phyloP scores from a whole-genome alignment of 495 filamentous ascomycete genomes.

The Neurospora cerealis region DNA sequence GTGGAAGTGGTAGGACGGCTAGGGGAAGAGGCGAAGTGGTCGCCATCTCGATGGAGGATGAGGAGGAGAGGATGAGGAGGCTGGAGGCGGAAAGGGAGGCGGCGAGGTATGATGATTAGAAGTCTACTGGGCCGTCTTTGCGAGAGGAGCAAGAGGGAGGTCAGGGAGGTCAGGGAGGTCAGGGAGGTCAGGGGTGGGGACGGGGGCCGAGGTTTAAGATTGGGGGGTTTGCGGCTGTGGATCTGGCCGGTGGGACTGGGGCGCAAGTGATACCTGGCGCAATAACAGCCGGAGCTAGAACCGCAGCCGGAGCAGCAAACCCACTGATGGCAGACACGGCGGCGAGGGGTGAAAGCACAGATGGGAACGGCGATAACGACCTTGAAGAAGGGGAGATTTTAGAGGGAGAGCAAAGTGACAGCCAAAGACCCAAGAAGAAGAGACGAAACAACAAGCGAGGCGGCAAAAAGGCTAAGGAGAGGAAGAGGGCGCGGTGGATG shows the following conservation, averaged over 20 bases:
- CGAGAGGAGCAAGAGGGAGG: not conserved
- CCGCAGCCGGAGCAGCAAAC: not conserved
- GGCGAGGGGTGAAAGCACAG: not conserved
- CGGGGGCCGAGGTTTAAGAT: not conserved
- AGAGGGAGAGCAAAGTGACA: not conserved
- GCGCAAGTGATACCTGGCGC: not conserved
- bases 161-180: not conserved
- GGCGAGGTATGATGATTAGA: constrained; percentile 29
- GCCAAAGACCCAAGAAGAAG: not conserved
- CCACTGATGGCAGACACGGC: not conserved
- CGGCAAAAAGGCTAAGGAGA: not conserved
- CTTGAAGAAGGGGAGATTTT: not conserved
- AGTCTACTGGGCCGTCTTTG: not conserved
- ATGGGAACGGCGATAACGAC: not conserved
- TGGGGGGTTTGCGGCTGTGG: not conserved
- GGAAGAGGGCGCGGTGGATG: too few relatives aligned
- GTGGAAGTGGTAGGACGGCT: constrained; percentile 11
- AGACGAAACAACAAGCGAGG: not conserved
- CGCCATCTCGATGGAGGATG: constrained; percentile 21
- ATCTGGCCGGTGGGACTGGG: not conserved
- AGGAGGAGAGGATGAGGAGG: constrained; percentile 42
- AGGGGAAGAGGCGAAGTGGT: constrained; percentile 38
- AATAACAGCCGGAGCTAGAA: not conserved
- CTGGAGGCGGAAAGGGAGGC: constrained; percentile 39
- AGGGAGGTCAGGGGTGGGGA: not conserved